phyloP scores from a whole-genome alignment of 2,329 filamentous ascomycete genomes.

The Penicillium brevicompactum region DNA sequence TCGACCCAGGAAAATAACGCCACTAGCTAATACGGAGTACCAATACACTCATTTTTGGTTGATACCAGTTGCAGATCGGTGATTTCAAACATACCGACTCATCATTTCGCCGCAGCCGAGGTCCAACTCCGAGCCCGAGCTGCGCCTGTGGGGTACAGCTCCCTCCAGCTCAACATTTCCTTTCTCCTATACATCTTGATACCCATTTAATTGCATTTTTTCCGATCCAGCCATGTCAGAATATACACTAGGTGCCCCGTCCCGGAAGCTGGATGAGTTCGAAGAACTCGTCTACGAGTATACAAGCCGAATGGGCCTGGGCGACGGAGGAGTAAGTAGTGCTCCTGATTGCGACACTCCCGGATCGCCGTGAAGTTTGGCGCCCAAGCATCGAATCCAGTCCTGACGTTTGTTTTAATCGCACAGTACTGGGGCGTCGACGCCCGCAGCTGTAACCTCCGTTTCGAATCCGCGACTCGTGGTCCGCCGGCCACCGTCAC shows the following conservation, averaged over 20 bases:
- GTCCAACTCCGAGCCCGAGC: constrained; percentile 14
- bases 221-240: constrained; percentile 15
- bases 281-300: constrained; percentile 34
- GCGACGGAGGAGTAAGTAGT: constrained; percentile 21
- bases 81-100: neutral
- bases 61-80: neutral
- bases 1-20: too few species aligned
- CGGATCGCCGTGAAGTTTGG: too few species aligned
- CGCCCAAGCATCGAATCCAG: neutral
- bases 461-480: constrained; percentile 40
- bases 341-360: too few species aligned
- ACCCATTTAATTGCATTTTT: neutral
- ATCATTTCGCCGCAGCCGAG: constrained; percentile 16
- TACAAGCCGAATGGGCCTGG: constrained; percentile 22
- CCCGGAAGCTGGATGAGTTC: constrained; percentile 34
- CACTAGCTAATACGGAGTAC: too few species aligned
- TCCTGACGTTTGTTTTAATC: constrained; percentile 1
- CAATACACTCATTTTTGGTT: neutral
- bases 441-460: constrained; percentile 31
- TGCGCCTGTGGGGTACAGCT: constrained; percentile 5
- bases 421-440: constrained; percentile 37
- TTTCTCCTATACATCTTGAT: neutral
- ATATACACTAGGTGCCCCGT: constrained; percentile 17
- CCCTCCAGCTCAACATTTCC: neutral
- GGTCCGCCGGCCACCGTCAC: constrained; percentile 37